Conservation (phyloP, 805 yeast species). For the Candida chauliodis region DNA sequence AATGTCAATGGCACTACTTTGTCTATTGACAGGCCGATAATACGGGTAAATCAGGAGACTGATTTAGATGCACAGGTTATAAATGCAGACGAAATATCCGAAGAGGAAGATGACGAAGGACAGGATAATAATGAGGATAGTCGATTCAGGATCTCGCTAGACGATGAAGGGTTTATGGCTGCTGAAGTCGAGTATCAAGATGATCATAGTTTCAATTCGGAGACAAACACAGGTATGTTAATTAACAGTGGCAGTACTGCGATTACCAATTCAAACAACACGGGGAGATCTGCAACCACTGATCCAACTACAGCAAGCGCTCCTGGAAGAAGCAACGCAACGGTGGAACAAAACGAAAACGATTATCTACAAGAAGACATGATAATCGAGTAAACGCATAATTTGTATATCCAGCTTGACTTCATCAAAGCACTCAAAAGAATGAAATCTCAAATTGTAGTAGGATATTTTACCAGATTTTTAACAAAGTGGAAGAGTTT, state of each 20-base stretch:
- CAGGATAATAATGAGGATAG: conserved; percentile 10
- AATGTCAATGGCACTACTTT: neutral
- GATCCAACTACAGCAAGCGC: conserved; percentile 18
- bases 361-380: conserved; percentile 37
- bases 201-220: conserved; percentile 29
- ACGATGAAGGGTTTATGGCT: conserved; percentile 43
- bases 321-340: conserved; percentile 6
- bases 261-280: conserved; percentile 12
- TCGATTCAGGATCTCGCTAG: neutral
- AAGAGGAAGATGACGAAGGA: conserved; percentile 28
- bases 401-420: no score
- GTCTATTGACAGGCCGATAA: conserved; percentile 3
- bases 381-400: conserved; percentile 31
- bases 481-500: no score
- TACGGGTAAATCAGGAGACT: conserved; percentile 16
- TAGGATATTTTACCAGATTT: no score
- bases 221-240: conserved; percentile 11
- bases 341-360: conserved; percentile 13
- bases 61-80: conserved; percentile 47
- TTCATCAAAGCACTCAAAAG: no score
- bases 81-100: conserved; percentile 34
- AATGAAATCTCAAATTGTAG: no score
- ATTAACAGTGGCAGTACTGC: conserved; percentile 11
- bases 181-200: conserved; percentile 45
- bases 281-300: conserved; percentile 18